These are phyloP conservation scores for Davidsoniella eucalypti DNA, from an alignment of 2,329 filamentous ascomycete genomes.

Conservation along the genomic window DNA sequence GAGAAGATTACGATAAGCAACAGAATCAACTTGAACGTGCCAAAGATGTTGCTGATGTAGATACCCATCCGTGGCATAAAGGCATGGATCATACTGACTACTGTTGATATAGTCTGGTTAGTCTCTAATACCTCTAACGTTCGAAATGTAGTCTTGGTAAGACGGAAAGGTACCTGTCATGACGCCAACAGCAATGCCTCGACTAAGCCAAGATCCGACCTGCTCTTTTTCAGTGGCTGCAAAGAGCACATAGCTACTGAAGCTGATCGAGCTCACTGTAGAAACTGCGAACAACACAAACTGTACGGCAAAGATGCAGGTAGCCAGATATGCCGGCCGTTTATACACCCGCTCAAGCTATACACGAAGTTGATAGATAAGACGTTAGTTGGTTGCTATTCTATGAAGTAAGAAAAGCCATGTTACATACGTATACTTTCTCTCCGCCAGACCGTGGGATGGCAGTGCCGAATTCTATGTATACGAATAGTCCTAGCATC, in stretches of 20 bases:
- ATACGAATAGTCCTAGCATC: slow-evolving; percentile 42
- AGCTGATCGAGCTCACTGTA: slow-evolving; percentile 40
- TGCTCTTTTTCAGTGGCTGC: slow-evolving; percentile 28
- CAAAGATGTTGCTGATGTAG: slow-evolving; percentile 40
- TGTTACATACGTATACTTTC: slow-evolving; percentile 36
- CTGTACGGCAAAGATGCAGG: slow-evolving; percentile 41
- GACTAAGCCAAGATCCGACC: slow-evolving; percentile 37
- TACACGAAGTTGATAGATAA: not conserved
- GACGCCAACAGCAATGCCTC: slow-evolving; percentile 37
- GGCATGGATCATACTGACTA: slow-evolving; percentile 26
- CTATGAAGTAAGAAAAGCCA: not conserved
- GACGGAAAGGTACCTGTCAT: slow-evolving; percentile 22
- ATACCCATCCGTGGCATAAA: slow-evolving; percentile 40
- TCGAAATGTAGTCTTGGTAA: too few relatives aligned
- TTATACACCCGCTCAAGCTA: slow-evolving; percentile 36
- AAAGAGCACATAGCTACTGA: slow-evolving; percentile 40
- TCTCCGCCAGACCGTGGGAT: slow-evolving; percentile 47
- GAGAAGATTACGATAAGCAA: slow-evolving; percentile 45
- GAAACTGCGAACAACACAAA: slow-evolving; percentile 47
- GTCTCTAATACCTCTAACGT: not conserved
- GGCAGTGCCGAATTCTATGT: slow-evolving; percentile 45
- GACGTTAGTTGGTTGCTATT: not conserved
- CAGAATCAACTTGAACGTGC: slow-evolving; percentile 43
- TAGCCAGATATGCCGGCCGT: slow-evolving; percentile 39
- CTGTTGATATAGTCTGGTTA: not conserved